Conservation (phyloP, 495 filamentous ascomycete genomes). For the Hypomontagnella submonticulosa region DNA sequence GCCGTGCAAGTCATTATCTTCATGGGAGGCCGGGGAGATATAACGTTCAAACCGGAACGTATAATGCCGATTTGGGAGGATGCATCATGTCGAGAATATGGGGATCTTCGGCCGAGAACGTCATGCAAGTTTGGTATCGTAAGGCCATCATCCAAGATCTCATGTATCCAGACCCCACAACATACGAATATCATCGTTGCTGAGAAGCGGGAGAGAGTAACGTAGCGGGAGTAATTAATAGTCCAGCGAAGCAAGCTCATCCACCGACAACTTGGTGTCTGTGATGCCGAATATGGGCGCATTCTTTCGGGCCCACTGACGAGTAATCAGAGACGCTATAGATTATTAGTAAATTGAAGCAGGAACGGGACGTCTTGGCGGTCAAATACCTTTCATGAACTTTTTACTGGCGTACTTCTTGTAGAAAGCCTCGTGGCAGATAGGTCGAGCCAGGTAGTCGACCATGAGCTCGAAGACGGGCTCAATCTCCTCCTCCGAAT, state of each 20-base stretch:
- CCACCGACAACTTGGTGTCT: slow-evolving; percentile 53
- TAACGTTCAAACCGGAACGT: slow-evolving; percentile 24
- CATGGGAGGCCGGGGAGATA: slow-evolving; percentile 11
- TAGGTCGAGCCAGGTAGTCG: slow-evolving; percentile 89
- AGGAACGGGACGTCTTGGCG: neutral
- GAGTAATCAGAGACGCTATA: slow-evolving; percentile 88
- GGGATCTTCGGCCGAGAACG: slow-evolving; percentile 36
- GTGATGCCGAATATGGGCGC: slow-evolving; percentile 59
- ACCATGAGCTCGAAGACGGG: slow-evolving; percentile 95
- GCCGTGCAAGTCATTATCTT: slow-evolving; percentile 23
- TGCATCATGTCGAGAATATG: slow-evolving; percentile 20
- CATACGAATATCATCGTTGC: slow-evolving; percentile 38
- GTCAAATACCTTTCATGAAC: slow-evolving; percentile 86
- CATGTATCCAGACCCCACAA: slow-evolving; percentile 43
- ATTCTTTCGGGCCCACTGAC: slow-evolving; percentile 90
- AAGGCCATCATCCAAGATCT: slow-evolving; percentile 48
- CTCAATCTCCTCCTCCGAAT: slow-evolving; percentile 89
- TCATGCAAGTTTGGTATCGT: slow-evolving; percentile 43
- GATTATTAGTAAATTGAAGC: slow-evolving; percentile 29
- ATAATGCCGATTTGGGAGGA: slow-evolving; percentile 12
- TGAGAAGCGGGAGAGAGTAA: slow-evolving; percentile 10
- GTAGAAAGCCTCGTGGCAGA: slow-evolving; percentile 96
- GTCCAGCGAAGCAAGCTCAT: slow-evolving; percentile 50
- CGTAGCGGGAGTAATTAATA: slow-evolving; percentile 14
- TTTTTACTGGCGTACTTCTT: slow-evolving; percentile 99